phyloP scores from a whole-genome alignment of 106 monocot genomes.

The Dioscorea alata region DNA sequence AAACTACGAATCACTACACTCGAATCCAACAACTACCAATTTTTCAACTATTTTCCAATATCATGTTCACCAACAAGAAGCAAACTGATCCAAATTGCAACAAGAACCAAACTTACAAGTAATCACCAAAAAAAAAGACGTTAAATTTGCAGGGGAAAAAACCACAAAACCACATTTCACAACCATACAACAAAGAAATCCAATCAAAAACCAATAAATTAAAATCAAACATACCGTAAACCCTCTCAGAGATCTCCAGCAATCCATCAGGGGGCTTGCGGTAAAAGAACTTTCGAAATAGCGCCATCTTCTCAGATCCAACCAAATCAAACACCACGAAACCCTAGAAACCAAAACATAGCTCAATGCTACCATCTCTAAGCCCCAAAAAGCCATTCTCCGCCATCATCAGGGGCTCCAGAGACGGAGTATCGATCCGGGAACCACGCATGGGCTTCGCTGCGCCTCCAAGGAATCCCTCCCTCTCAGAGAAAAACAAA shows the following conservation, averaged over 20 bases:
- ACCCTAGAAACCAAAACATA: not conserved
- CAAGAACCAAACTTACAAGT: not conserved
- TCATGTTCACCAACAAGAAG: no score
- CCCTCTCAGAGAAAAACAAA: not conserved
- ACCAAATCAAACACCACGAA: not conserved
- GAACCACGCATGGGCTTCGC: conserved; percentile 30
- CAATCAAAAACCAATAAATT: not conserved
- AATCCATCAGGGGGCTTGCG: conserved; percentile 88
- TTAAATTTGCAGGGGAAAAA: not conserved
- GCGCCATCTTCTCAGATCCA: conserved; percentile 36
- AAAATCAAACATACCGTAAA: conserved; percentile 51
- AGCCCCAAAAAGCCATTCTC: not conserved
- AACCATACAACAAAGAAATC: not conserved
- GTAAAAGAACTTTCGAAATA: conserved; percentile 74
- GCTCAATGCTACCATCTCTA: not conserved
- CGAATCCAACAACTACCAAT: no score
- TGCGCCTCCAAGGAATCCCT: conserved; percentile 18
- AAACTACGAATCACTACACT: no score
- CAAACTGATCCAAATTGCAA: no score
- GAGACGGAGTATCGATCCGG: conserved; percentile 2
- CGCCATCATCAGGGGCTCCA: not conserved
- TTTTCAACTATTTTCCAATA: no score
- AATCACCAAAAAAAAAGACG: not conserved
- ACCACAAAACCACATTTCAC: not conserved
- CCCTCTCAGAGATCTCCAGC: conserved; percentile 81